Evolutionary conservation across 257 asterid species (phyloP).

Genomic region (Przewalskia tangutica): DNA sequence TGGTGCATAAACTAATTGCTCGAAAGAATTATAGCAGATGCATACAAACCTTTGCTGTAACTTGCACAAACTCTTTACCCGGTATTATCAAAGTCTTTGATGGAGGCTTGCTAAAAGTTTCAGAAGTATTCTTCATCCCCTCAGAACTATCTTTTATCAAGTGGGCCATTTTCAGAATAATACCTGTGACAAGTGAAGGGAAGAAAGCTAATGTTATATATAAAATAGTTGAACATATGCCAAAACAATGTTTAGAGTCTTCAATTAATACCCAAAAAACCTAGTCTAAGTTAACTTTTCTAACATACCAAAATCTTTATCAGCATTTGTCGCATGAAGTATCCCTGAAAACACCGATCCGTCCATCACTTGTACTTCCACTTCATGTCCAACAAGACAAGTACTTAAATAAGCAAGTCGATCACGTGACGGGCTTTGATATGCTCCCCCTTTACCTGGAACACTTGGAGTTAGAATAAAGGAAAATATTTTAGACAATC

Average conservation of each 20-base stretch:
- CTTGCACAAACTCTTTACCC: constrained; percentile 81
- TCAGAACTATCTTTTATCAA: constrained; percentile 58
- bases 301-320: constrained; percentile 66
- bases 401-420: constrained; percentile 52
- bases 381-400: constrained; percentile 84
- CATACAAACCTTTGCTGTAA: constrained; percentile 69
- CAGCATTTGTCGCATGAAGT: constrained; percentile 69
- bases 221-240: background rate
- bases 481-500: background rate
- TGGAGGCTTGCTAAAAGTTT: constrained; percentile 43
- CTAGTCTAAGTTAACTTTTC: background rate
- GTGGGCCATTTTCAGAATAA: constrained; percentile 86
- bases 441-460: constrained; percentile 54
- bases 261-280: background rate
- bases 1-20: background rate
- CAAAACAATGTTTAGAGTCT: background rate
- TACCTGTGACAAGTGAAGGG: constrained; percentile 36
- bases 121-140: constrained; percentile 40
- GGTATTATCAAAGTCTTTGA: constrained; percentile 60
- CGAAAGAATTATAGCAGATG: background rate
- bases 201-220: background rate
- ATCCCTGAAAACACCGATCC: constrained; percentile 84
- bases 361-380: constrained; percentile 87
- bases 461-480: constrained; percentile 7
- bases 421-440: constrained; percentile 55